phyloP scores from a whole-genome alignment of 164 flowering plant genomes.

The Berberis thunbergii region DNA sequence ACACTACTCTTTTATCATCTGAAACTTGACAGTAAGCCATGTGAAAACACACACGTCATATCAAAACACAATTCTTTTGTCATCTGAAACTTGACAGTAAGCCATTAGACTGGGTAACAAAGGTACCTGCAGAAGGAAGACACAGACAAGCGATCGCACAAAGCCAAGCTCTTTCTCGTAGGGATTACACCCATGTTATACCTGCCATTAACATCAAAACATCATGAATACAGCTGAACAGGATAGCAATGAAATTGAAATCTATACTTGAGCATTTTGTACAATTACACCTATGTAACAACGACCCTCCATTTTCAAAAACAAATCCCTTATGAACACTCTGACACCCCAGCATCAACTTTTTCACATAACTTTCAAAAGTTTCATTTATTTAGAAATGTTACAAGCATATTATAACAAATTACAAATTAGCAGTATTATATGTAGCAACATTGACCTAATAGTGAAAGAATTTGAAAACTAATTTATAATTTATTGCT shows the following conservation, averaged over 20 bases:
- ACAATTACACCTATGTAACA: too few relatives aligned
- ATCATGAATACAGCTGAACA: not conserved
- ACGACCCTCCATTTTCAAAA: too few relatives aligned
- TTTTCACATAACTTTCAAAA: too few relatives aligned
- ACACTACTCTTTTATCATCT: not conserved
- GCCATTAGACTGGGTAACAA: not conserved
- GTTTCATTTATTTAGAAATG: too few relatives aligned
- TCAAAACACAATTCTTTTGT: not conserved
- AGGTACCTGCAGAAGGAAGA: constrained; percentile 85
- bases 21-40: not conserved
- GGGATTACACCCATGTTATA: constrained; percentile 89
- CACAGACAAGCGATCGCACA: constrained; percentile 71
- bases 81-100: not conserved
- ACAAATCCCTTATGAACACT: too few relatives aligned
- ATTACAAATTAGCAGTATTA: too few relatives aligned
- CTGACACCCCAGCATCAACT: too few relatives aligned
- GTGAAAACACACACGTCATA: not conserved
- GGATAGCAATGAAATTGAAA: not conserved
- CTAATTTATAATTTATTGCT: too few relatives aligned
- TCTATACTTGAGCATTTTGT: not conserved
- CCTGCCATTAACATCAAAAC: constrained; percentile 35
- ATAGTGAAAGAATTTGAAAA: too few relatives aligned
- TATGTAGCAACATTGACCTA: too few relatives aligned
- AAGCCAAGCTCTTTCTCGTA: constrained; percentile 62
- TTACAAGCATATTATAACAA: too few relatives aligned